A percentile compares a stretch with the other conserved stretches of the same genome.
phyloP scores from a whole-genome alignment of 805 yeast genomes.

The Suhomyces vadensis region DNA sequence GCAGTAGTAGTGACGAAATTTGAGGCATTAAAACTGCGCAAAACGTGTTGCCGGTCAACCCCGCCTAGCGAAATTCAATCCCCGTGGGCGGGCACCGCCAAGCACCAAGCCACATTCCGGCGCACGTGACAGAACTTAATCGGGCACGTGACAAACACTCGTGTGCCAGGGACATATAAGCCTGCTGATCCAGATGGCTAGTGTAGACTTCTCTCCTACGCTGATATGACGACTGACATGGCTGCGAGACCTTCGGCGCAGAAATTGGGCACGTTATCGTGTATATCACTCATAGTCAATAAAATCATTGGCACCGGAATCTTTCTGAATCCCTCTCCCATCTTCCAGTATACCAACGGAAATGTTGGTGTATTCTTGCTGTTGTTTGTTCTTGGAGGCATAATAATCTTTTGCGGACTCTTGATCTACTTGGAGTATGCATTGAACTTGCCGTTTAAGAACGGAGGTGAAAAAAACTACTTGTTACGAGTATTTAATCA shows the following conservation, averaged over 20 bases:
- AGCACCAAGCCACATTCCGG: too few relatives aligned
- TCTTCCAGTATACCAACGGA: slow-evolving; percentile 40
- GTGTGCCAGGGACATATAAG: too few relatives aligned
- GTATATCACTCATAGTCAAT: slow-evolving; percentile 43
- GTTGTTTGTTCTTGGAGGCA: slow-evolving; percentile 39
- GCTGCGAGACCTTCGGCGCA: not conserved
- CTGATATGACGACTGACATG: not conserved
- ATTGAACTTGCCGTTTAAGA: slow-evolving; percentile 39
- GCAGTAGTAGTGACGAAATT: too few relatives aligned
- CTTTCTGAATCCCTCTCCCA: slow-evolving; percentile 42
- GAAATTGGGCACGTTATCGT: slow-evolving; percentile 29
- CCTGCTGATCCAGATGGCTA: too few relatives aligned
- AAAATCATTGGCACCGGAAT: slow-evolving; percentile 48
- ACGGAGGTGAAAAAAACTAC: slow-evolving; percentile 46
- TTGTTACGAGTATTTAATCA: slow-evolving; percentile 33
- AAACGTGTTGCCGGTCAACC: too few relatives aligned
- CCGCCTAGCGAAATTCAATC: too few relatives aligned
- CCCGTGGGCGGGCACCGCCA: too few relatives aligned
- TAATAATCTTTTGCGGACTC: slow-evolving; percentile 39
- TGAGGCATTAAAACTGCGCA: too few relatives aligned
- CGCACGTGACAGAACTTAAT: too few relatives aligned
- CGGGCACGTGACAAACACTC: too few relatives aligned
- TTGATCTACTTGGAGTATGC: slow-evolving; percentile 44
- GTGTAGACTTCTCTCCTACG: too few relatives aligned
- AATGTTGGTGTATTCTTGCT: slow-evolving; percentile 36